phyloP scores from a whole-genome alignment of 176 grass and related monocot genomes.

The Avena atlantica region DNA sequence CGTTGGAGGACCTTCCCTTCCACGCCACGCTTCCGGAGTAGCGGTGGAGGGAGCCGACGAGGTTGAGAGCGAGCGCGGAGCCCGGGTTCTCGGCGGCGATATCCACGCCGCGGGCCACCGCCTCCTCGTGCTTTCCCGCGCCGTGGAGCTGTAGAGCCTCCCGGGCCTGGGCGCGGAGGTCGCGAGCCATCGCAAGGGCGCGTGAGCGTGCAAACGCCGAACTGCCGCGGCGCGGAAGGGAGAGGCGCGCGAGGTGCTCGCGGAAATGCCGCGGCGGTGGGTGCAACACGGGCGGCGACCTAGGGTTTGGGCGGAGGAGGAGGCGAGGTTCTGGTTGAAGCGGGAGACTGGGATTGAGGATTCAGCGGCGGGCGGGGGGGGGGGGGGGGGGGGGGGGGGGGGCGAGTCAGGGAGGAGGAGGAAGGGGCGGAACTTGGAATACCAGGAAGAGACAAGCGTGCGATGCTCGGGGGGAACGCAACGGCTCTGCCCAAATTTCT shows the following conservation, averaged over 20 bases:
- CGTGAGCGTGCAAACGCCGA: background rate
- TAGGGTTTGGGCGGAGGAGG: conserved; percentile 12
- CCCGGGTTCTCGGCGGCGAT: background rate
- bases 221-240: background rate
- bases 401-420: background rate
- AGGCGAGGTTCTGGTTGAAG: background rate
- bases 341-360: background rate
- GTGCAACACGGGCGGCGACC: background rate
- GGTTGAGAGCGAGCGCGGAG: conserved; percentile 28
- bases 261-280: background rate
- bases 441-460: background rate
- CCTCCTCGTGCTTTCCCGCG: background rate
- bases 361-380: background rate
- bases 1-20: background rate
- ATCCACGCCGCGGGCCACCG: background rate
- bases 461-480: too few relatives aligned
- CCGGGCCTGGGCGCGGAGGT: background rate
- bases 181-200: background rate
- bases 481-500: too few relatives aligned
- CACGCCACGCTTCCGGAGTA: background rate
- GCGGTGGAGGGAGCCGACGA: conserved; percentile 6
- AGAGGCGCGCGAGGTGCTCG: background rate
- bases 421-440: background rate
- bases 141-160: background rate
- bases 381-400: background rate